Base-by-base conservation (phyloP, 2,329 filamentous ascomycete genomes). In the Botrytis elliptica region DNA sequence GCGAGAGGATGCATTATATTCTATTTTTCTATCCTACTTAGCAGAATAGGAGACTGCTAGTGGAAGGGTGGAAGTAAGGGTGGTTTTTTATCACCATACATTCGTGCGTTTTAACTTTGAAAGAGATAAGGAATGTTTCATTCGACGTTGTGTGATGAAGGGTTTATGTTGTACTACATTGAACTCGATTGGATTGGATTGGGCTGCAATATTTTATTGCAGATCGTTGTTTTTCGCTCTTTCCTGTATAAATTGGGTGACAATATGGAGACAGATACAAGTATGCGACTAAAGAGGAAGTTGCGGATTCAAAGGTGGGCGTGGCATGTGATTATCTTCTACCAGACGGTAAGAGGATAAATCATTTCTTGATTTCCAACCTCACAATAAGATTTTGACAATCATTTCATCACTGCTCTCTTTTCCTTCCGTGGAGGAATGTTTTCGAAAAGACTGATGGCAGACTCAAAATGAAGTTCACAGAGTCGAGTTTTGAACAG, bases 1-100 rank as follows among this genome's bases (percentile, higher is more conserved):
- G 63, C 49, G 55, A 72, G 52, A 20, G 71, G 71, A 62, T 67
- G 63, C 71, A 72, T 63, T 40, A 25, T 63, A n/a, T 68, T 33
- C 71, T 72, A 69, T 33, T 29, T 55, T 40, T 25, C 60, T 40
- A 63, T 68, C 42, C 63, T 62, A 72, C 40, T 29, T 55, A 38
- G 25, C 38, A 49, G 38, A 33, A 42, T 12, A 36, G 12, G 18
- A n/a, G 33, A 25, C 49, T 57, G 49, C 7, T 1, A 25, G 49
- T 69, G 16, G 49, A 10, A 57, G 10, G 33, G 36, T 49, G 33
- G 12, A 57, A 33, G 22, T 29, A 18, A 57, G 5, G 18, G 49
- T 40, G 49, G 7, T 16, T 55, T 57, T 29, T 33, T 38, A 52
- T 57, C n/a, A 57, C 52, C 52, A 25, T 18, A 8, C 20, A 20